Evolutionary conservation across 352 stramenopile species (phyloP).

Genomic region (Phytophthora litchii): DNA sequence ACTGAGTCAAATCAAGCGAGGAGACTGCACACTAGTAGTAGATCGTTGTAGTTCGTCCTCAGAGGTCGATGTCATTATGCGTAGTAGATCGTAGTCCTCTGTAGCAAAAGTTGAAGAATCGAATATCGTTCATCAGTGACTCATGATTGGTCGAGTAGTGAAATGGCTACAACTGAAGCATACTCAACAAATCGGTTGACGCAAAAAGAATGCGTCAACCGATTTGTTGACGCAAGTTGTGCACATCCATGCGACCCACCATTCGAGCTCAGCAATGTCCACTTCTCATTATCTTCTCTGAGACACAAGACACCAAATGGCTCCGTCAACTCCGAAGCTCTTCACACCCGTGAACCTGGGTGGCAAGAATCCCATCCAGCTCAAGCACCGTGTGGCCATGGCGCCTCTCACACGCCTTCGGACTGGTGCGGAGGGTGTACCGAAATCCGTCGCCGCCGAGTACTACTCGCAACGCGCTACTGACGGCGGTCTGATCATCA

Average conservation of each 20-base stretch:
- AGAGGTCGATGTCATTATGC: slow-evolving; percentile 10
- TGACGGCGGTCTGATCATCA: slow-evolving; percentile 53
- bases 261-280: slow-evolving; percentile 1
- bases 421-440: slow-evolving; percentile 36
- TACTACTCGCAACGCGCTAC: slow-evolving; percentile 61
- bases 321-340: slow-evolving; percentile 35
- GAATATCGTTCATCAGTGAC: too few relatives aligned
- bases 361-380: slow-evolving; percentile 40
- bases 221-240: slow-evolving; percentile 17
- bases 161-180: slow-evolving; percentile 18
- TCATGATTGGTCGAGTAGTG: slow-evolving; percentile 9
- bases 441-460: slow-evolving; percentile 32
- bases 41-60: slow-evolving; percentile 4
- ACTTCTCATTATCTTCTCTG: slow-evolving; percentile 18
- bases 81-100: background rate
- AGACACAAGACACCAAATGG: slow-evolving; percentile 25
- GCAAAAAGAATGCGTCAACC: background rate
- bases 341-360: slow-evolving; percentile 47
- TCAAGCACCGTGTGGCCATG: slow-evolving; percentile 62
- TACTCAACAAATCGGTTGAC: too few relatives aligned
- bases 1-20: slow-evolving; percentile 15
- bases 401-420: slow-evolving; percentile 48
- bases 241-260: background rate
- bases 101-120: slow-evolving; percentile 1
- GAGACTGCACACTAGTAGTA: slow-evolving; percentile 7